A percentile compares a stretch with the other conserved stretches of the same genome.
phyloP scores from a whole-genome alignment of 164 flowering plant genomes.

The Saururus chinensis region DNA sequence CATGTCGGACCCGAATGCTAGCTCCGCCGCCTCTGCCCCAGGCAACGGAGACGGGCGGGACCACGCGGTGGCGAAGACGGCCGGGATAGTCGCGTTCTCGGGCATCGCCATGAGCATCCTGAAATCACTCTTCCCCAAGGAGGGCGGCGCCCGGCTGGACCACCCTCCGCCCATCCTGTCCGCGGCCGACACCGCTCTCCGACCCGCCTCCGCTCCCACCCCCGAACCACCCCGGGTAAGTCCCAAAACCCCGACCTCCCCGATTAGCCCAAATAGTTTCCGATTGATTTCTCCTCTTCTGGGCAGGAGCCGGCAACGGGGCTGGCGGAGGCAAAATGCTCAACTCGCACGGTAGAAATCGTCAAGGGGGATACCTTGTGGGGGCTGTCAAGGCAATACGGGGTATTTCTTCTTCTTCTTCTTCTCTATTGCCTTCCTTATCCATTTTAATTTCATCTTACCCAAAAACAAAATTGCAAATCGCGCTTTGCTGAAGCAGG shows the following conservation, averaged over 20 bases:
- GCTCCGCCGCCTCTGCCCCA: constrained; percentile 3
- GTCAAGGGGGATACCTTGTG: constrained; percentile 44
- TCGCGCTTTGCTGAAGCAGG: constrained; percentile 9
- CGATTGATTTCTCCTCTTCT: neutral
- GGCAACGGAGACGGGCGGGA: constrained; percentile 1
- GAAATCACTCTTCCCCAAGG: constrained; percentile 29
- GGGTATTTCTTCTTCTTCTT: constrained; percentile 15
- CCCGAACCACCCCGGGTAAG: neutral
- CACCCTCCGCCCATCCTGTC: constrained; percentile 2
- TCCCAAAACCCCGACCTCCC: neutral
- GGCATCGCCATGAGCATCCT: constrained; percentile 43
- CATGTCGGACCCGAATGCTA: constrained; percentile 9
- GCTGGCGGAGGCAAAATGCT: neutral
- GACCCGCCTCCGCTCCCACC: neutral
- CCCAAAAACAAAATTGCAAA: too few relatives aligned
- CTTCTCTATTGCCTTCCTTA: too few relatives aligned
- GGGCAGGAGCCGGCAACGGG: neutral
- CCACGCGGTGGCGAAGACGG: constrained; percentile 24
- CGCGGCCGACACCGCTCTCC: neutral
- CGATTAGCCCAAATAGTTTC: neutral
- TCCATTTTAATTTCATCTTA: too few relatives aligned
- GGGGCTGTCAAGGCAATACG: constrained; percentile 38
- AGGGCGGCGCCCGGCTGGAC: constrained; percentile 2
- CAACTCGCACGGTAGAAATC: constrained; percentile 20
- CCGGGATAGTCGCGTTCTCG: constrained; percentile 34